Conservation (phyloP, 2,329 filamentous ascomycete species). For the Blastomyces percursus region DNA sequence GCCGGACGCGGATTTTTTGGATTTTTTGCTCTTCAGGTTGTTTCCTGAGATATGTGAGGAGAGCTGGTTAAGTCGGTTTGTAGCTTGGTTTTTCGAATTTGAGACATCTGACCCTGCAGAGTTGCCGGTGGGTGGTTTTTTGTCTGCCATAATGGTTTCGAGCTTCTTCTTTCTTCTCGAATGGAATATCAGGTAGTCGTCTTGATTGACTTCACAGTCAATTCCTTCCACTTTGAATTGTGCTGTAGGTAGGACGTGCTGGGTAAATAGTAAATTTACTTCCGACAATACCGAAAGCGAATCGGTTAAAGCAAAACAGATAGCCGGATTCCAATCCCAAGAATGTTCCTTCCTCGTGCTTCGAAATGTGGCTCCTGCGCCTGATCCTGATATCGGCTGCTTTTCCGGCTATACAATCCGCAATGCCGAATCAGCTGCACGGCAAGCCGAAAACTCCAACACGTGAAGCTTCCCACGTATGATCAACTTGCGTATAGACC, state of each 20-base stretch:
- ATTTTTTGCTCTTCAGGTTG: slow-evolving; percentile 23
- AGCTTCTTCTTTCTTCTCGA: neutral
- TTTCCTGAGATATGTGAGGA: slow-evolving; percentile 32
- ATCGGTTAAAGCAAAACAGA: neutral
- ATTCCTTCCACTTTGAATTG: neutral
- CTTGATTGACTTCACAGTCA: neutral
- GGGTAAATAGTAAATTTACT: neutral
- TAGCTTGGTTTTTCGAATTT: slow-evolving; percentile 21
- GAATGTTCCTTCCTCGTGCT: neutral
- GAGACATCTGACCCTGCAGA: neutral
- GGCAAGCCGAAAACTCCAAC: neutral
- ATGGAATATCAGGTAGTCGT: neutral
- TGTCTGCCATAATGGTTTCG: slow-evolving; percentile 10
- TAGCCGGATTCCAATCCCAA: neutral
- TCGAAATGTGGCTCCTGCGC: neutral
- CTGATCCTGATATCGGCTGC: neutral
- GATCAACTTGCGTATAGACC: neutral
- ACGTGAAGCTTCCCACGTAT: neutral
- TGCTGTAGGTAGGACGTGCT: neutral
- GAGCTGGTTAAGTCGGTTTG: slow-evolving; percentile 39
- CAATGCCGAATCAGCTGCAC: neutral
- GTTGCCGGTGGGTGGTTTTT: neutral
- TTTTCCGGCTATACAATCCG: neutral
- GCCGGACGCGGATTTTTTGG: slow-evolving; percentile 18
- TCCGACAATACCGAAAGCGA: neutral